A percentile compares a stretch with the other conserved stretches of the same genome.
phyloP scores from a whole-genome alignment of 768 basidiomycete species.

The Neoboletus subvelutipes region DNA sequence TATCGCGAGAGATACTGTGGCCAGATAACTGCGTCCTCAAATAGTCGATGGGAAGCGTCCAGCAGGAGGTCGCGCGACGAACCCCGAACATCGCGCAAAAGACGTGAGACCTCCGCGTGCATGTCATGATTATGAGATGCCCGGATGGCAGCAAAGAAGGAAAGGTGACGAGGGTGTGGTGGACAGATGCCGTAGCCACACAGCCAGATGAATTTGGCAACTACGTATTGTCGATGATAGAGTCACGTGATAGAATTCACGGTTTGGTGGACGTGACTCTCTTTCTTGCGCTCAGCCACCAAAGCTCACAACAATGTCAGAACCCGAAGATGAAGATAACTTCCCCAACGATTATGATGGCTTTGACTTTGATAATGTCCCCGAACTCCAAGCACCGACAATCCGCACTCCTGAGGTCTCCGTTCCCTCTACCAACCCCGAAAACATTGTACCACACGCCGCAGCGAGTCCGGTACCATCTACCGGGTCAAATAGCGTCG shows the following conservation, averaged over 20 bases:
- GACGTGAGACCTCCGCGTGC: too few relatives aligned
- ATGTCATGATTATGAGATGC: too few relatives aligned
- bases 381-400: constrained; percentile 28
- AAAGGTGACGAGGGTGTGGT: too few relatives aligned
- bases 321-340: constrained; percentile 41
- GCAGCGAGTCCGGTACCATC: constrained; percentile 16
- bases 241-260: constrained; percentile 6
- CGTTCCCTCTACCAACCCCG: background rate
- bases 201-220: too few relatives aligned
- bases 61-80: too few relatives aligned
- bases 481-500: constrained; percentile 1
- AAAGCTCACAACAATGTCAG: constrained; percentile 22
- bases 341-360: constrained; percentile 58
- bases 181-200: too few relatives aligned
- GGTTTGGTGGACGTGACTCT: background rate
- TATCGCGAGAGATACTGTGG: too few relatives aligned
- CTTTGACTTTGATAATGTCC: constrained; percentile 43
- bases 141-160: too few relatives aligned
- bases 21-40: too few relatives aligned
- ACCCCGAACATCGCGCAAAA: too few relatives aligned
- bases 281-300: background rate
- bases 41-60: too few relatives aligned
- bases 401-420: background rate
- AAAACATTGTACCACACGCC: background rate
- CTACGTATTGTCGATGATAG: background rate